A percentile compares a stretch with the other conserved stretches of the same genome.
phyloP scores from a whole-genome alignment of 2,329 filamentous ascomycete species.

The Pseudogymnoascus sp. region DNA sequence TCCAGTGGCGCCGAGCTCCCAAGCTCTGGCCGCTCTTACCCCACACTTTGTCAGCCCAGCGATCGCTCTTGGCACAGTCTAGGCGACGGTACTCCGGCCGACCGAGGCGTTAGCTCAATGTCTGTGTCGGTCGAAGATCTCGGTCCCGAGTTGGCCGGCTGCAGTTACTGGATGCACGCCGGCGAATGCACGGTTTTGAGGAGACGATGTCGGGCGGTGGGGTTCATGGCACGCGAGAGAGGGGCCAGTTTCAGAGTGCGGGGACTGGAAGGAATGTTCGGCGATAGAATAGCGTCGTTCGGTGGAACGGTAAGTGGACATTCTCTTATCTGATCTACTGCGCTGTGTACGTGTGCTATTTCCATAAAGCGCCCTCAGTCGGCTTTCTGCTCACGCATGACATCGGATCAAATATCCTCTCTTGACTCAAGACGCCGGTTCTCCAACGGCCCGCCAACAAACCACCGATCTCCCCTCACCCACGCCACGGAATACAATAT shows the following conservation, averaged over 20 bases:
- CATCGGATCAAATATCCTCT: background rate
- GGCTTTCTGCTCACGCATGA: background rate
- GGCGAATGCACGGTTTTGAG: background rate
- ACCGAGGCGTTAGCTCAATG: background rate
- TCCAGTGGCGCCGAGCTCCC: background rate
- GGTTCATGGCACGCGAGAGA: background rate
- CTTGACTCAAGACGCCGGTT: background rate
- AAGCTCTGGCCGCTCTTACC: constrained; percentile 3
- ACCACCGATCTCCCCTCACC: background rate
- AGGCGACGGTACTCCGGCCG: background rate
- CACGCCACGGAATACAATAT: background rate
- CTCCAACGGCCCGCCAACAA: background rate
- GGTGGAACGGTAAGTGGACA: constrained; percentile 2
- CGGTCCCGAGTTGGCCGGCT: background rate
- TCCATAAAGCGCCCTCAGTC: background rate
- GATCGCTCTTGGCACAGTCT: background rate
- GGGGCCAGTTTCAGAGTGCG: background rate
- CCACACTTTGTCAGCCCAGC: background rate
- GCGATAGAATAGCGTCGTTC: background rate
- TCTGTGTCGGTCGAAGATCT: background rate
- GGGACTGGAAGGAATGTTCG: background rate
- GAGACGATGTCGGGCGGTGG: background rate
- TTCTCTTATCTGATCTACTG: background rate
- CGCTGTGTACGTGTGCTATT: background rate
- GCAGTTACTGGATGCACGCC: background rate